These are phyloP conservation scores for Irineochytrium annulatum DNA, from an alignment of 192 early-diverging fungal genomes.

Conservation along the genomic window DNA sequence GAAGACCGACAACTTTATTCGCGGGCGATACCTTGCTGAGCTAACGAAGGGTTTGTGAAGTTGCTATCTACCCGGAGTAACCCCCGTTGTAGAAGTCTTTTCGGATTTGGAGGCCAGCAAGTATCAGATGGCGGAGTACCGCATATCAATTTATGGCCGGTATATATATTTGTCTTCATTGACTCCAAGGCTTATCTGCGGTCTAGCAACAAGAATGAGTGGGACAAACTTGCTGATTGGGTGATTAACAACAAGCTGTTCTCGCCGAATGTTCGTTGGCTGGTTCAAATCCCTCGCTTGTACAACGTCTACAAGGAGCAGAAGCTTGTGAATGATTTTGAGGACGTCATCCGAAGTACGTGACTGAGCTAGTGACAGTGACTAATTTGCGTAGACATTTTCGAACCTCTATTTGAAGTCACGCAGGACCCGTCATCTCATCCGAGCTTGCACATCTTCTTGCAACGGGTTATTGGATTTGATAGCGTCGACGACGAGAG, in stretches of 20 bases:
- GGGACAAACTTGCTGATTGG: conserved; percentile 94
- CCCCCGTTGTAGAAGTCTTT: conserved; percentile 66
- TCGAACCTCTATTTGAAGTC: conserved; percentile 87
- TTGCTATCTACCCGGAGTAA: background rate
- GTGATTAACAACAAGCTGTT: conserved; percentile 87
- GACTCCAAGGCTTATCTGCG: background rate
- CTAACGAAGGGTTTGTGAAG: conserved; percentile 69
- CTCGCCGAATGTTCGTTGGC: conserved; percentile 90
- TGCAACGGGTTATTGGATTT: conserved; percentile 92
- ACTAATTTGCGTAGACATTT: conserved; percentile 57
- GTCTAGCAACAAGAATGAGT: conserved; percentile 62
- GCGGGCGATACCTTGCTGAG: conserved; percentile 85
- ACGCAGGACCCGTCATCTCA: conserved; percentile 78
- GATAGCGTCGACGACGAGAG: conserved; percentile 95
- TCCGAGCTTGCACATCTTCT: conserved; percentile 87
- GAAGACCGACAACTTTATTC: conserved; percentile 89
- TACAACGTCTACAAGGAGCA: conserved; percentile 80
- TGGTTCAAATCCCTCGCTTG: conserved; percentile 87
- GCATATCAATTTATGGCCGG: conserved; percentile 89
- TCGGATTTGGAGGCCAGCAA: conserved; percentile 88
- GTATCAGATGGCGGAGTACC: conserved; percentile 93
- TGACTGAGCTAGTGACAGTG: background rate
- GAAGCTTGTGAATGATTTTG: conserved; percentile 64
- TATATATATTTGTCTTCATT: conserved; percentile 2
- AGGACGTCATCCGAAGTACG: conserved; percentile 69